Evolutionary conservation across 2,329 filamentous ascomycete genomes (phyloP), one percentile per base, ranked within the genome.

Genomic region (Zarea fungicola): DNA sequence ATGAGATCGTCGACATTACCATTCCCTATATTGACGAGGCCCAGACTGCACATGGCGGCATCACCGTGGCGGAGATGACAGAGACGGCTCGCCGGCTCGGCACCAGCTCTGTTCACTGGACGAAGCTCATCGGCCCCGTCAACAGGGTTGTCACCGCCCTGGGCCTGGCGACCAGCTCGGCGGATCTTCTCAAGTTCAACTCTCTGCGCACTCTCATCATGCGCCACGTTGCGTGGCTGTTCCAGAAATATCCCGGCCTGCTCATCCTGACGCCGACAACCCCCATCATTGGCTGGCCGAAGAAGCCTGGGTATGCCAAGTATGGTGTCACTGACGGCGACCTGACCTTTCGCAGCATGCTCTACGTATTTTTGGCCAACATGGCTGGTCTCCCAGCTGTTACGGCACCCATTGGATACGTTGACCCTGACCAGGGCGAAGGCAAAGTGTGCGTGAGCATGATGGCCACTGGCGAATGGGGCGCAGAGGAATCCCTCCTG

Each of bases 281-380:
- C 4, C 87, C 90, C 0, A 78, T 85, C 51, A 74, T 81, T 0
- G 90, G 90, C 10, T 95, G 87, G 86, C 78, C 79, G 35, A 81
- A 84, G 21, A 52, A 64, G 10, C 66, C 73, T 1, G 75, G 71
- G 8, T 83, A 87, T 34, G 71, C 82, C 14, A 70, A 70, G n/a
- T 83, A 90, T 59, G 91, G 91, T 3, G 72, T 89, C 56, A 84
- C 77, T 31, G 85, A 96, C 63, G 84, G 77, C 0, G 89, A 93
- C 62, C 73, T 70, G 52, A 83, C 81, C 14, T 71, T 95, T n/a
- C 73, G 78, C 22, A 87, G 80, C 61, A 95, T 96, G 89, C 81
- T 85, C 65, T 96, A 89, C 66, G 83, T 87, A 14, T 95, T 87
- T 78, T 67, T 95, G 29, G 86, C 90, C 6, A 96, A 96, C 66